Evolutionary conservation across 2,329 filamentous ascomycete species (phyloP).

Genomic region (Aspergillus hortae): DNA sequence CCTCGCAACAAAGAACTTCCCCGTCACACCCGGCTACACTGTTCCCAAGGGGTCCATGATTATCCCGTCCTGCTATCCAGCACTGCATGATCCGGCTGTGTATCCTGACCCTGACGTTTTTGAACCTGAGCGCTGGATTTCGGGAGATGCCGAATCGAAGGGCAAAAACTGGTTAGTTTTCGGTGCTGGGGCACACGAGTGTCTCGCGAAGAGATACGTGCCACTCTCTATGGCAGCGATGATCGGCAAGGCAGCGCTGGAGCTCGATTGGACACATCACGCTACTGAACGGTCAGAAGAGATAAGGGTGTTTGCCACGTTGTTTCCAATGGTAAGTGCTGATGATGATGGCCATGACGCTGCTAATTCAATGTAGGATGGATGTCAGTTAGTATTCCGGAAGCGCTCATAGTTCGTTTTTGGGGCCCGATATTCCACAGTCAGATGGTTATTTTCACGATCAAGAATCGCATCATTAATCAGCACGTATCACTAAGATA

Average conservation of each 20-base stretch:
- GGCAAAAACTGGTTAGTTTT: conserved; percentile 56
- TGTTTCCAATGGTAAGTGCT: conserved; percentile 48
- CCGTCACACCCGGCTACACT: conserved; percentile 47
- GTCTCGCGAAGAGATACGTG: conserved; percentile 49
- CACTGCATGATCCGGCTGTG: conserved; percentile 48
- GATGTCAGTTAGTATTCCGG: conserved; percentile 9
- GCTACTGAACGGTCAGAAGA: conserved; percentile 49
- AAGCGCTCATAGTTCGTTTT: conserved; percentile 19
- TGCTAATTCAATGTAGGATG: conserved; percentile 1
- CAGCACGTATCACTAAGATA: too few relatives aligned
- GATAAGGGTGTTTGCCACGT: conserved; percentile 49
- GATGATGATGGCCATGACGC: not conserved
- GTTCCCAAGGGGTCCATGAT: conserved; percentile 50
- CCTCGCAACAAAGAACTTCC: conserved; percentile 46
- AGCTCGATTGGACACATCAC: conserved; percentile 51
- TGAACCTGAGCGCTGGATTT: conserved; percentile 52
- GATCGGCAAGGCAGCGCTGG: conserved; percentile 52
- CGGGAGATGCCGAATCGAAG: conserved; percentile 49
- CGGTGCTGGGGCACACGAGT: conserved; percentile 50
- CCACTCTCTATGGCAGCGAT: conserved; percentile 50
- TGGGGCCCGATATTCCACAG: too few relatives aligned
- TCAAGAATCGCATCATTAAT: too few relatives aligned
- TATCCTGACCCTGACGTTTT: conserved; percentile 49
- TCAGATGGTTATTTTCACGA: too few relatives aligned
- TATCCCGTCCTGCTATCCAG: conserved; percentile 51